Evolutionary conservation across 2,329 filamentous ascomycete genomes (phyloP).

Genomic region (Epichloe hybrida): DNA sequence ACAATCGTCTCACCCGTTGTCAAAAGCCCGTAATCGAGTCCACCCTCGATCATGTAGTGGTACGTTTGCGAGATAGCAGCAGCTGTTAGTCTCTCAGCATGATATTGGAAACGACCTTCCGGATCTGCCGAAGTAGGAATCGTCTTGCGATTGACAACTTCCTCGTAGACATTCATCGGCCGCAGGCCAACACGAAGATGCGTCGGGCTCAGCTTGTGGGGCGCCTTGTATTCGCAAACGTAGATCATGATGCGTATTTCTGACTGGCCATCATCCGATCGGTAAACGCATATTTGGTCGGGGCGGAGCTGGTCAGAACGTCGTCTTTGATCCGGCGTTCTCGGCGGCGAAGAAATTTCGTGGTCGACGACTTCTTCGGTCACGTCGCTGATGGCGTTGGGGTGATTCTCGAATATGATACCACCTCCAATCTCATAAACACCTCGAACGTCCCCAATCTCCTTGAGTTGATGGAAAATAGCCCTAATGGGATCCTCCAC

Average conservation of each 20-base stretch:
- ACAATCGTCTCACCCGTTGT: constrained; percentile 29
- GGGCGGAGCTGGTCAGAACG: constrained; percentile 14
- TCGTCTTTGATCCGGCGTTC: constrained; percentile 8
- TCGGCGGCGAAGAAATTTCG: neutral
- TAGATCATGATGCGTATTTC: constrained; percentile 13
- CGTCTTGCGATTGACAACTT: constrained; percentile 17
- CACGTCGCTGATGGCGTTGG: neutral
- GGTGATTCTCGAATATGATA: constrained; percentile 4
- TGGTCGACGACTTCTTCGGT: neutral
- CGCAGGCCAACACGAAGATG: constrained; percentile 29
- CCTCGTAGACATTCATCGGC: constrained; percentile 25
- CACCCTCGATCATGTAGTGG: constrained; percentile 34
- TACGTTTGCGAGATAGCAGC: constrained; percentile 34
- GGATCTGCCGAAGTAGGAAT: constrained; percentile 9
- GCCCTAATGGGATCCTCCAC: constrained; percentile 1
- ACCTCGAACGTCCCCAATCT: neutral
- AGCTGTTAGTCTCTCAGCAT: constrained; percentile 23
- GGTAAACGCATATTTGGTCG: constrained; percentile 18
- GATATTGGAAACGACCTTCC: constrained; percentile 21
- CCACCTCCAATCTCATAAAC: neutral
- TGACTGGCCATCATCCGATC: constrained; percentile 5
- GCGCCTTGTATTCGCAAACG: constrained; percentile 32
- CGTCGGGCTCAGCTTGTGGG: constrained; percentile 28
- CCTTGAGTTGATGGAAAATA: constrained; percentile 2
- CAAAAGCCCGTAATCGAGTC: constrained; percentile 29